Evolutionary conservation across 1,284 basidiomycete species (phyloP), one percentile per base, ranked within the genome.

Genomic region (Rhizopogon hawkerae): DNA sequence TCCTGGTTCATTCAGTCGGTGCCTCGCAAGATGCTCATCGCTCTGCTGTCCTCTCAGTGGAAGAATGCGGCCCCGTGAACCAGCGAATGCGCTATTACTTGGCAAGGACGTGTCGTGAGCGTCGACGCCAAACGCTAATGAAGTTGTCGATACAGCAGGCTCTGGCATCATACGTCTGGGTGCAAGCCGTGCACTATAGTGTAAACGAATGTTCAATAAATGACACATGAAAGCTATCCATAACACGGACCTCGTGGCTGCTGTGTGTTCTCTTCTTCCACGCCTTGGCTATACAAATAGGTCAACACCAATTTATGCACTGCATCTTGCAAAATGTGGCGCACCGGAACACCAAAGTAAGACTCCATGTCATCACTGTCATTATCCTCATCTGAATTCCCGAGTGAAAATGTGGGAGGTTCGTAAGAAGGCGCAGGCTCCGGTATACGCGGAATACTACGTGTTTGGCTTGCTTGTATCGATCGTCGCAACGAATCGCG

Each of bases 401-500:
- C 41, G 53, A 53, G 6, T 11, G 44, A 24, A 24, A 41, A 41
- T 18, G 39, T 41, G 3, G 44, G n/a, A 43, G 38, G 44, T 44
- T 23, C 21, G 2, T 38, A 9, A 6, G 21, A 8, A 37, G 50
- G 42, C 31, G 29, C 18, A 21, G 14, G 42, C 3, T 21, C 36
- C 16, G n/a, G 44, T 3, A n/a, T 41, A 29, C 35, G 23, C 5
- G 21, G 13, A 18, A 26, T 29, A n/a, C 2, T 8, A 5, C 16
- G 41, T n/a, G 29, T 29, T 14, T 59, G 62, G 13, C 58, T 54
- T 2, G 56, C 62, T 34, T 66, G 65, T n/a, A 48, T 62, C 31
- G 65, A 64, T 33, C 62, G 64, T 50, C 60, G 59, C 7, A 67
- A 16, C 21, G 62, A 66, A 52, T 64, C 62, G 21, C 62, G 60